These are phyloP conservation scores for Cladosporium halotolerans DNA, from an alignment of 2,329 filamentous ascomycete species.

Conservation along the genomic window DNA sequence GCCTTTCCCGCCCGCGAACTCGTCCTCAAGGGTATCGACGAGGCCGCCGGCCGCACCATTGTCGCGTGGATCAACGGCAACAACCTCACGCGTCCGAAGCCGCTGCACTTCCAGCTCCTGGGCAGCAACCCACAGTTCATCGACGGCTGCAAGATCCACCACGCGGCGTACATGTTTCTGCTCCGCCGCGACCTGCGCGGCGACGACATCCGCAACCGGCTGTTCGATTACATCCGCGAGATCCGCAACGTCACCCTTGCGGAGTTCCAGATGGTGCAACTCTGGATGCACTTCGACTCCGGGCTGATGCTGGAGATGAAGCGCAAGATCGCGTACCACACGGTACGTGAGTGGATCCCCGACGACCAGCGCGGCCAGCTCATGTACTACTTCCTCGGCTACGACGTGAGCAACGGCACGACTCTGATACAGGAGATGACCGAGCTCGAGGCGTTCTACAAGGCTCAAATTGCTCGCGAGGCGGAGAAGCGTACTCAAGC, in stretches of 20 bases:
- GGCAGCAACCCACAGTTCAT: constrained; percentile 6
- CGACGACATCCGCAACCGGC: constrained; percentile 10
- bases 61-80: constrained; percentile 11
- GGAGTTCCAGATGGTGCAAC: constrained; percentile 13
- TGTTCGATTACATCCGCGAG: constrained; percentile 10
- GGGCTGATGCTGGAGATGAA: constrained; percentile 12
- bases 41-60: constrained; percentile 1
- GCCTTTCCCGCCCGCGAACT: not conserved
- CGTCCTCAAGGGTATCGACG: not conserved
- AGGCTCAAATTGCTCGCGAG: not conserved
- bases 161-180: constrained; percentile 7
- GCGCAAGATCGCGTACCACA: constrained; percentile 9
- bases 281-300: constrained; percentile 10
- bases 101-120: not conserved
- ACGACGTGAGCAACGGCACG: not conserved
- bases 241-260: not conserved
- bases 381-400: not conserved
- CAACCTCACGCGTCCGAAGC: not conserved
- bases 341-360: constrained; percentile 1
- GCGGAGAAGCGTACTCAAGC: not conserved
- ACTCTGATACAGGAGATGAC: not conserved
- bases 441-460: not conserved
- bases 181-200: constrained; percentile 11
- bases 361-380: not conserved
- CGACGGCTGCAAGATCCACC: constrained; percentile 9